A percentile compares a stretch with the other conserved stretches of the same genome.
phyloP scores from a whole-genome alignment of 768 basidiomycete genomes.

The Boletus edulis region DNA sequence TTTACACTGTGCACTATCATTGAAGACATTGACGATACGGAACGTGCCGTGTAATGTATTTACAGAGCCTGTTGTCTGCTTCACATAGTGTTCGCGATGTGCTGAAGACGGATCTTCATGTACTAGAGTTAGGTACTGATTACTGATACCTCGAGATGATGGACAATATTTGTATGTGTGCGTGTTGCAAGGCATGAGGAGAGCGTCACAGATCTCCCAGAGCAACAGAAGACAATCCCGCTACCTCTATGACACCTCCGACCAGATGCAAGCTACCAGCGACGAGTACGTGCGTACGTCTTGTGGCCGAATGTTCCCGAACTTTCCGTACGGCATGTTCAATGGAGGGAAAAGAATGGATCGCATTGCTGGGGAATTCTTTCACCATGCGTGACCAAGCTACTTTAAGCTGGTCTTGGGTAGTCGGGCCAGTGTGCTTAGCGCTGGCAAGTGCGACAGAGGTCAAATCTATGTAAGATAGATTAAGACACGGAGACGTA shows the following conservation, averaged over 20 bases:
- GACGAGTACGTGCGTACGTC: conserved; percentile 65
- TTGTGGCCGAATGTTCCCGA: conserved; percentile 37
- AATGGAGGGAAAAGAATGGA: conserved; percentile 84
- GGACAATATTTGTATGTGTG: background rate
- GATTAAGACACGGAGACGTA: conserved; percentile 1
- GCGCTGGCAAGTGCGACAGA: conserved; percentile 60
- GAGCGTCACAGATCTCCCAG: conserved; percentile 39
- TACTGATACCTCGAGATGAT: conserved; percentile 1
- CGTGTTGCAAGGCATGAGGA: background rate
- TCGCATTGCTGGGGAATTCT: conserved; percentile 52
- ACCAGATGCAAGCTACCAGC: conserved; percentile 92
- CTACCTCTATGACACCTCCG: conserved; percentile 91
- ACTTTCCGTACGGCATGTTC: conserved; percentile 82
- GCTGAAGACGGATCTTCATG: background rate
- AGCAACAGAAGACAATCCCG: conserved; percentile 70
- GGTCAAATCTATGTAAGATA: conserved; percentile 61
- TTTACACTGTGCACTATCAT: background rate
- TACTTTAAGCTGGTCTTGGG: conserved; percentile 71
- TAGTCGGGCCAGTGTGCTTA: conserved; percentile 64
- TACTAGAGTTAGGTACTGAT: conserved; percentile 6
- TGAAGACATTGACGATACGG: background rate
- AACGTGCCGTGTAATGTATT: background rate
- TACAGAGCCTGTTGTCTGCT: background rate
- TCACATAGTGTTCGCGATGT: background rate
- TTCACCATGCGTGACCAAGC: conserved; percentile 72